These are phyloP conservation scores for Inonotus hispidus DNA, from an alignment of 1,284 basidiomycete genomes.

Conservation along the genomic window DNA sequence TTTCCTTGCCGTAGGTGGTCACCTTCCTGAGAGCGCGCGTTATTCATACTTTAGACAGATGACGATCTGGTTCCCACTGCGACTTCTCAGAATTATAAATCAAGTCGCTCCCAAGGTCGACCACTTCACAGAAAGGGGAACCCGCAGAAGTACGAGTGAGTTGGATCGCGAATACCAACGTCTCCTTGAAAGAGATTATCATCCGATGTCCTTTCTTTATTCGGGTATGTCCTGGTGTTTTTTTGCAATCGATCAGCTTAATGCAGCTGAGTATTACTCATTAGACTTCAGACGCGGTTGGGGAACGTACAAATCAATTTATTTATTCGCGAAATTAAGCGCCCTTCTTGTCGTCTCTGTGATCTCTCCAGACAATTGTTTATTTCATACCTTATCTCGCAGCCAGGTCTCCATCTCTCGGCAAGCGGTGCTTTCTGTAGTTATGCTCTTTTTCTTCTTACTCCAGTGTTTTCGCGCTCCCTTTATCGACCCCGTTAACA, in stretches of 20 bases:
- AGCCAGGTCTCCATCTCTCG: slow-evolving; percentile 52
- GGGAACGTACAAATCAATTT: slow-evolving; percentile 59
- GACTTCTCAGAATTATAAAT: slow-evolving; percentile 51
- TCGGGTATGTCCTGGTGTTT: slow-evolving; percentile 38
- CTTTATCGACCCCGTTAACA: slow-evolving; percentile 69
- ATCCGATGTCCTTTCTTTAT: slow-evolving; percentile 72
- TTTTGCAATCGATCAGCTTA: neutral
- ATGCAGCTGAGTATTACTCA: neutral
- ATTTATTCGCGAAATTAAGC: slow-evolving; percentile 65
- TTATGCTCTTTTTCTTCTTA: slow-evolving; percentile 56
- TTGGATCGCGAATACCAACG: slow-evolving; percentile 73
- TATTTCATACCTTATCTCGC: slow-evolving; percentile 54
- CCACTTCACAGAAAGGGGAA: slow-evolving; percentile 66
- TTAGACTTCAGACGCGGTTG: slow-evolving; percentile 65
- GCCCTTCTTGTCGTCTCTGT: slow-evolving; percentile 64
- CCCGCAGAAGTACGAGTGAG: slow-evolving; percentile 48
- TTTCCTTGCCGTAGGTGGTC: slow-evolving; percentile 44
- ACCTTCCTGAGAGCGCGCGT: neutral
- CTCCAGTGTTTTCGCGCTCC: slow-evolving; percentile 58
- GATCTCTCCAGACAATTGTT: slow-evolving; percentile 67
- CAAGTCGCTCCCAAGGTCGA: slow-evolving; percentile 62
- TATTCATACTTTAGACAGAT: slow-evolving; percentile 36
- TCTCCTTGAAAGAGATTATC: slow-evolving; percentile 56
- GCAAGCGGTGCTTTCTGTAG: slow-evolving; percentile 57
- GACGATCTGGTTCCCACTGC: slow-evolving; percentile 69